Evolutionary conservation across 257 asterid genomes (phyloP).

Genomic region (Nicotiana sylvestris): DNA sequence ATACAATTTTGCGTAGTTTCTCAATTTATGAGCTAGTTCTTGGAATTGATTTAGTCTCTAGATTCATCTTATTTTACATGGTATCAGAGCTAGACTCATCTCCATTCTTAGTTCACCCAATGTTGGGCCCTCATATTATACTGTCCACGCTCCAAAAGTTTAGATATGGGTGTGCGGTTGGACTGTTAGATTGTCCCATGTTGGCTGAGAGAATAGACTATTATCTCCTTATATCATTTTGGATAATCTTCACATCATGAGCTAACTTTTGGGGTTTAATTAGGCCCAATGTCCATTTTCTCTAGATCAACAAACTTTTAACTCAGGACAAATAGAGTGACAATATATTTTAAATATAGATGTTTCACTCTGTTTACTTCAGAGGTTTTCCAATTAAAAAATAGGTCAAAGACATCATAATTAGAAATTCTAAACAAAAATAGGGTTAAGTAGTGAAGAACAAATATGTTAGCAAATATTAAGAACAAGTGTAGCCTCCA

Average conservation of each 20-base stretch:
- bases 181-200: not conserved
- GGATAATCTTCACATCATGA: not conserved
- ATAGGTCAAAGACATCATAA: slow-evolving; percentile 4
- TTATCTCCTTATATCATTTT: not conserved
- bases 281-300: not conserved
- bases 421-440: not conserved
- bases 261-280: not conserved
- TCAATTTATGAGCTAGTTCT: not conserved
- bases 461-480: not conserved
- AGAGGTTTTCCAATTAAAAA: not conserved
- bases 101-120: not conserved
- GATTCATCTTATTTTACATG: not conserved
- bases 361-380: not conserved
- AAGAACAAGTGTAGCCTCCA: not conserved
- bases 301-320: not conserved
- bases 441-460: not conserved
- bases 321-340: not conserved
- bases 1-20: not conserved
- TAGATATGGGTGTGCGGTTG: not conserved
- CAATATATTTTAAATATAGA: not conserved
- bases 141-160: not conserved
- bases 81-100: not conserved
- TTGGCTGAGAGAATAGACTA: not conserved
- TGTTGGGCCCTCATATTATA: not conserved
- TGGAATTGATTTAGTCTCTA: not conserved